Base-by-base conservation (phyloP, 148 eudicot species). In the Rhododendron griersonianum region DNA sequence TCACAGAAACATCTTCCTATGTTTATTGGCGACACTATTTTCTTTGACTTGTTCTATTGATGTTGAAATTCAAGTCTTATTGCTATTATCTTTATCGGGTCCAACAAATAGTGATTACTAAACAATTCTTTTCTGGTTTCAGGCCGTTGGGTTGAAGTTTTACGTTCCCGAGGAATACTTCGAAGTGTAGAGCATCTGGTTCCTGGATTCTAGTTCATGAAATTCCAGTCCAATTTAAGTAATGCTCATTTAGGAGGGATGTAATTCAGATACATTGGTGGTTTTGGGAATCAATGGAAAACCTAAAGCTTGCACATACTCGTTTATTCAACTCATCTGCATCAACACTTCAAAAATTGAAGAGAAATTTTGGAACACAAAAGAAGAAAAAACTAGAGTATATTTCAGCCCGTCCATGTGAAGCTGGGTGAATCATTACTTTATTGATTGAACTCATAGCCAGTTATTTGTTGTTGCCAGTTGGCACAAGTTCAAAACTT, bases 121-220 rank as follows among this genome's bases (percentile, higher is more conserved):
- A 78, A 47, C 35, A n/a, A 11, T 6, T 30, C 37, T 18, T 79
- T 78, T 15, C 78, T 79, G 74, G 59, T 50, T 88, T 91, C 94
- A 95, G 98, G 93, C 92, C 2, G 74, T 94, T 84, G 98, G 98
- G 53, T 89, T 95, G 55, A 95, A 93, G 85, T 95, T 95, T 85
- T 90, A 85, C 81, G 89, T 93, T 82, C 98, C 98, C 0, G 98
- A 95, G 88, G 95, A 93, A 19, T 94, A 87, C 91, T 94, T 95
- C 78, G 6, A 18, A 7, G 39, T 47, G 41, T 75, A 76, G 80
- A 39, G 30, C 51, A 74, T 71, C 85, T 37, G 15, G 57, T 50
- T 47, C 28, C 21, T 71, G 37, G 80, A 35, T 78, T 81, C 44
- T 14, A 65, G 51, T 59, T 13, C 53, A 57, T n/a, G 21, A 57